phyloP scores from a whole-genome alignment of 2,329 filamentous ascomycete species.

The Ceratocystis ficicola region DNA sequence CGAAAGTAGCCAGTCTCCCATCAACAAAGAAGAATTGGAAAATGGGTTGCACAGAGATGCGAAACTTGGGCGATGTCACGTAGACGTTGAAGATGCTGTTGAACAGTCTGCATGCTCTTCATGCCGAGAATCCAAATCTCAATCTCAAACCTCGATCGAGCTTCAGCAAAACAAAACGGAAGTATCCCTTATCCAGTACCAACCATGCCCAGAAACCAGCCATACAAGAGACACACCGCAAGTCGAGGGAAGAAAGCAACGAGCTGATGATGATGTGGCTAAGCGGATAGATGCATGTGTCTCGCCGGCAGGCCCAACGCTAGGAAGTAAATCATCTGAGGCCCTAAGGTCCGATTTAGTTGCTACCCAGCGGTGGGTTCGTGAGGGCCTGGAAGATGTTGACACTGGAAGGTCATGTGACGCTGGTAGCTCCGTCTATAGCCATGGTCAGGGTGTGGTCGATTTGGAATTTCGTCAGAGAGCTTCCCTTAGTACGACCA shows the following conservation, averaged over 20 bases:
- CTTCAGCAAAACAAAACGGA: background rate
- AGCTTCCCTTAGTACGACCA: background rate
- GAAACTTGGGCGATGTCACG: background rate
- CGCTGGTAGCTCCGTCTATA: background rate
- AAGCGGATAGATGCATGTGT: background rate
- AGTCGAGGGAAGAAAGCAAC: constrained; percentile 4
- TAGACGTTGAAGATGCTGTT: background rate
- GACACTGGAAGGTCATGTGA: background rate
- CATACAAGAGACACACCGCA: constrained; percentile 15
- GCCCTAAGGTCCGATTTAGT: background rate
- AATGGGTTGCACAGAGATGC: background rate
- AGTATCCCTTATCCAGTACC: background rate
- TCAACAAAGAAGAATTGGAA: background rate
- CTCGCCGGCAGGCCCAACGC: background rate
- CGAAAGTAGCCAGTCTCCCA: background rate
- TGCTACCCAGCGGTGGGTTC: background rate
- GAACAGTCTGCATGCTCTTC: background rate
- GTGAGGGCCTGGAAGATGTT: background rate
- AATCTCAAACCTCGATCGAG: background rate
- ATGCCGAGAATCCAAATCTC: background rate
- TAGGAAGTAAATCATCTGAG: background rate
- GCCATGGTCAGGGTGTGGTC: background rate
- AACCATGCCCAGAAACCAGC: background rate
- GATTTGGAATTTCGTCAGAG: background rate
- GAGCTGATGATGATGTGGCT: background rate